These are phyloP conservation scores for Fusarium sp. DNA, from an alignment of 2,329 filamentous ascomycete species.

Conservation along the genomic window DNA sequence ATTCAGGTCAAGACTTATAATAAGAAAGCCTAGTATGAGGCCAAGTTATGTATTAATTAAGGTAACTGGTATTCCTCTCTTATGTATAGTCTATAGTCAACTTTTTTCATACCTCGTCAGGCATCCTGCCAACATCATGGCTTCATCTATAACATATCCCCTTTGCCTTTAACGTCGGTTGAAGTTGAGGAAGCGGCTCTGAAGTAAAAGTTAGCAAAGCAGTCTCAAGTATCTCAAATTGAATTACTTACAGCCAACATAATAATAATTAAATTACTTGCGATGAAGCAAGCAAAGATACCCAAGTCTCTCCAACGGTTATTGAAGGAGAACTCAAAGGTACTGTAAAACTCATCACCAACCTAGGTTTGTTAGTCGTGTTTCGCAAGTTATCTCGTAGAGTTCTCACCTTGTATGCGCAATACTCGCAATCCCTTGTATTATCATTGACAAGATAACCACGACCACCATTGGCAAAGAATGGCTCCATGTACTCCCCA, in stretches of 20 bases:
- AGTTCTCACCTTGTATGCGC: slow-evolving; percentile 70
- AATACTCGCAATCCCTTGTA: slow-evolving; percentile 80
- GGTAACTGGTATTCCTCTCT: not conserved
- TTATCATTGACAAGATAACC: slow-evolving; percentile 79
- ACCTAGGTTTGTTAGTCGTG: slow-evolving; percentile 84
- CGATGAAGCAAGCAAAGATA: slow-evolving; percentile 81
- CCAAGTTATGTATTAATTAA: no score
- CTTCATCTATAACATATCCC: not conserved
- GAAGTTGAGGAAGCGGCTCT: slow-evolving; percentile 66
- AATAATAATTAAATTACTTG: slow-evolving; percentile 77
- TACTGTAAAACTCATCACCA: slow-evolving; percentile 83
- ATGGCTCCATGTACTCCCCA: slow-evolving; percentile 45
- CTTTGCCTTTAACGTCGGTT: slow-evolving; percentile 59
- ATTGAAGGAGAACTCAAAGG: slow-evolving; percentile 74
- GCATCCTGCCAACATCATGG: not conserved
- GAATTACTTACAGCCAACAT: slow-evolving; percentile 62
- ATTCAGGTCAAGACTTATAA: no score
- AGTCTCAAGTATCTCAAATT: not conserved
- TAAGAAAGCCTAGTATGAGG: no score
- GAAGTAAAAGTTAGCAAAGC: slow-evolving; percentile 17
- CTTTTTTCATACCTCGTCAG: slow-evolving; percentile 24
- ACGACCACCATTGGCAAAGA: slow-evolving; percentile 64
- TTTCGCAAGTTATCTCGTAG: slow-evolving; percentile 75
- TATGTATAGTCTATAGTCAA: slow-evolving; percentile 46
- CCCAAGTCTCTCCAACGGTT: slow-evolving; percentile 86